Evolutionary conservation across 495 filamentous ascomycete genomes (phyloP).

Genomic region (Podospora appendiculata): DNA sequence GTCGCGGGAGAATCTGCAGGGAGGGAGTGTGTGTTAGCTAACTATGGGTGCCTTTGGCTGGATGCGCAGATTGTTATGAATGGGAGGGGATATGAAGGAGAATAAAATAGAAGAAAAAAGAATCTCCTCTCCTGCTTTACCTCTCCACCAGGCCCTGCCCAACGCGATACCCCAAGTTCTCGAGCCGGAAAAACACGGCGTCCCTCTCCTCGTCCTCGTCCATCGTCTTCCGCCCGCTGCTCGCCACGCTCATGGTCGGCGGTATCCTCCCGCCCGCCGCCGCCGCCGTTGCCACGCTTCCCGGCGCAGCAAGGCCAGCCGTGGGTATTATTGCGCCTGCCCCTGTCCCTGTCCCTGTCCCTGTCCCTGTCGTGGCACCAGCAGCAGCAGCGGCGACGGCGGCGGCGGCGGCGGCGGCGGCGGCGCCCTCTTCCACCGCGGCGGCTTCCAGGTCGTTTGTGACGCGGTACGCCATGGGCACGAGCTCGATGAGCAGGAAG

Average conservation of each 20-base stretch:
- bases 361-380: neutral
- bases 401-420: neutral
- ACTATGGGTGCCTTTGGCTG: no score
- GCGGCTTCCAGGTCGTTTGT: conserved; percentile 46
- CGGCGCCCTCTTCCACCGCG: conserved; percentile 16
- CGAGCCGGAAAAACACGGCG: conserved; percentile 76
- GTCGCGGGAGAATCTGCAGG: conserved; percentile 72
- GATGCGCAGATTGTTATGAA: no score
- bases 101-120: neutral
- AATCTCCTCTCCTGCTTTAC: conserved; percentile 37
- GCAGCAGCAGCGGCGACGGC: conserved; percentile 2
- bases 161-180: conserved; percentile 81
- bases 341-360: neutral
- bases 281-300: neutral
- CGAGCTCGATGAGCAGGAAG: conserved; percentile 90
- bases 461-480: conserved; percentile 86
- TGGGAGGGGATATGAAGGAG: no score
- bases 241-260: no score
- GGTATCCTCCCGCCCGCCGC: no score
- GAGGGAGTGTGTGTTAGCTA: neutral
- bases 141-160: conserved; percentile 89
- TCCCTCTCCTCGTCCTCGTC: conserved; percentile 75
- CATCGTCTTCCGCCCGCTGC: conserved; percentile 18
- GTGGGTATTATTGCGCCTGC: neutral
- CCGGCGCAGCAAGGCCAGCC: neutral